A percentile compares a stretch with the other conserved stretches of the same genome.
These are phyloP conservation scores for Globomyces pollinis-pini DNA, from an alignment of 192 early-diverging fungal species.

Conservation along the genomic window DNA sequence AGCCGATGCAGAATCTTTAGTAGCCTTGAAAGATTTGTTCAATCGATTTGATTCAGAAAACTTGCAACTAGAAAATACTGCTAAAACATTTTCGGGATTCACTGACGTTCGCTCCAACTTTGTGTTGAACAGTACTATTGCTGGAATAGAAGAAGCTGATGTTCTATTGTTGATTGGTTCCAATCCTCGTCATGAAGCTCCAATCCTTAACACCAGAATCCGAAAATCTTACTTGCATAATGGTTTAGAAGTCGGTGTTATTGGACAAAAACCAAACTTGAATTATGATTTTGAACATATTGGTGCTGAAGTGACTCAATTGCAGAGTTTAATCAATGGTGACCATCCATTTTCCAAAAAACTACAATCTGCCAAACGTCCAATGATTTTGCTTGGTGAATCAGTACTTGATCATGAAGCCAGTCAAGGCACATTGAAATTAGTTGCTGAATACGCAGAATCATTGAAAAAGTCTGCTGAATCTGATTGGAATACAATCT, in stretches of 20 bases:
- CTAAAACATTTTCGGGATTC: slow-evolving; percentile 38
- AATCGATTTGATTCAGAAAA: slow-evolving; percentile 82
- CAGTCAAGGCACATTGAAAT: slow-evolving; percentile 62
- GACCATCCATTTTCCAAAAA: slow-evolving; percentile 64
- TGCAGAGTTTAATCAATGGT: slow-evolving; percentile 65
- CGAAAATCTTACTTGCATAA: slow-evolving; percentile 87
- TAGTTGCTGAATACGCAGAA: slow-evolving; percentile 66
- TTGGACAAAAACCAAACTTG: slow-evolving; percentile 71
- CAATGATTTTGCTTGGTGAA: slow-evolving; percentile 84
- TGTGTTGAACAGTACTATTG: slow-evolving; percentile 72
- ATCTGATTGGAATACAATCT: slow-evolving; percentile 73
- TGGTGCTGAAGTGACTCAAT: slow-evolving; percentile 50
- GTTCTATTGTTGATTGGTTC: slow-evolving; percentile 84
- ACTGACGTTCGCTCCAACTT: slow-evolving; percentile 88
- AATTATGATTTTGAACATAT: slow-evolving; percentile 90
- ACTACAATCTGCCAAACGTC: slow-evolving; percentile 79
- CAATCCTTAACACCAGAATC: slow-evolving; percentile 92
- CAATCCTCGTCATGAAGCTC: slow-evolving; percentile 93
- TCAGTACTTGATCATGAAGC: slow-evolving; percentile 68
- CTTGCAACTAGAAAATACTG: slow-evolving; percentile 66
- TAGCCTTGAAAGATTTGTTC: slow-evolving; percentile 91
- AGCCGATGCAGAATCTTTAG: slow-evolving; percentile 89
- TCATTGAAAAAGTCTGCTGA: slow-evolving; percentile 61
- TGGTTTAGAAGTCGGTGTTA: slow-evolving; percentile 67
- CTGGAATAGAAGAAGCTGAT: slow-evolving; percentile 90